Evolutionary conservation across 2,329 filamentous ascomycete species (phyloP), one percentile per base, ranked within the genome.

Genomic region (Pseudofabraea citricarpa): DNA sequence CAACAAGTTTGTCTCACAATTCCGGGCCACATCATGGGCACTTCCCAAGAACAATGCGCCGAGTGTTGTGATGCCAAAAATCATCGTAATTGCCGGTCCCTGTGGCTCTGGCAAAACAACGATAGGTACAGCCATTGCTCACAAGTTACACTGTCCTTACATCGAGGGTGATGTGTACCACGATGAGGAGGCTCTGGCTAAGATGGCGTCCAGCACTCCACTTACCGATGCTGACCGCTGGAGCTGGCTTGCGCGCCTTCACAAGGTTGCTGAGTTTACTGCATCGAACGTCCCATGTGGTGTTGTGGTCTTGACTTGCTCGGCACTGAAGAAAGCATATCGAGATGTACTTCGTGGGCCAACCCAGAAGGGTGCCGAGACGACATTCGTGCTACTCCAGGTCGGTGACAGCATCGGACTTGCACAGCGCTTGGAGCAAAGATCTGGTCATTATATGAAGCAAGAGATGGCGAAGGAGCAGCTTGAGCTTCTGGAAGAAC

Each of bases 41-140:
- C 26, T 18, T 2, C n/a, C n/a, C n/a, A n/a, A n/a, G n/a, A n/a
- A n/a, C n/a, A 19, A 12, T 4, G 13, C 19, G 16, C 20, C 20
- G 33, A 12, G 4, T 22, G 18, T 12, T n/a, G n/a, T 18, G 20
- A 4, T n/a, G 21, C 21, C 20, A 13, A 41, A 53, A 4, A 54
- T 62, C 2, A 48, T 68, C 12, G 41, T 70, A 5, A 48, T 69
- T 13, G 60, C 63, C 4, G 67, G 68, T 0, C 67, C 66, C 4
- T 67, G 65, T 40, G 67, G 66, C 3, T 63, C 62, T n/a, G 66
- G 67, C 2, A 69, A 69, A 49, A 62, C 64, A 0, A 69, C 65
- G 0, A 41, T 69, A 0, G 63, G 59, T 2, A 44, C 48, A n/a
- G 48, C 55, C 1, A 40, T 70, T n/a, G 56, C 62, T 0, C 36